A percentile compares a stretch with the other conserved stretches of the same genome.
These are phyloP conservation scores for Isatis lusitanica DNA, from an alignment of 441 rosid species.

Conservation along the genomic window DNA sequence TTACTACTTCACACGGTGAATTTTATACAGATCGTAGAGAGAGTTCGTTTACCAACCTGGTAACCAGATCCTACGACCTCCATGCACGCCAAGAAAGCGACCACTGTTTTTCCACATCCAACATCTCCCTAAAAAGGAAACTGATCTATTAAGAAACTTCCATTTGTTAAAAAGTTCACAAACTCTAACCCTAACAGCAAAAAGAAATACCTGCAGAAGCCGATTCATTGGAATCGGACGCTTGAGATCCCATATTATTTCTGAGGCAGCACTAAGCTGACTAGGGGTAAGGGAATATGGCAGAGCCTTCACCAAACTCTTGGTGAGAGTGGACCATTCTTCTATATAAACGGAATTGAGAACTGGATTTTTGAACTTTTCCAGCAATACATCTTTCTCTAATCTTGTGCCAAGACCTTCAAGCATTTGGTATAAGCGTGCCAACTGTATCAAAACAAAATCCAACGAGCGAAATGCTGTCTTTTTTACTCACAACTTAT, in stretches of 20 bases:
- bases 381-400: slow-evolving; percentile 82
- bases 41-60: slow-evolving; percentile 61
- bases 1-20: background rate
- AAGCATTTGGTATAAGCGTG: slow-evolving; percentile 89
- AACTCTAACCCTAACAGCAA: background rate
- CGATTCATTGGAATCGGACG: slow-evolving; percentile 91
- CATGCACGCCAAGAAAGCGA: slow-evolving; percentile 96
- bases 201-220: slow-evolving; percentile 73
- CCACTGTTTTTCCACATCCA: slow-evolving; percentile 97
- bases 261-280: slow-evolving; percentile 86
- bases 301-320: slow-evolving; percentile 69
- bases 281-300: slow-evolving; percentile 92
- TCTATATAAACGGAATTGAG: slow-evolving; percentile 56
- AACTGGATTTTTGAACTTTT: slow-evolving; percentile 72
- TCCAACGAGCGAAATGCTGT: background rate
- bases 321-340: slow-evolving; percentile 79
- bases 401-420: slow-evolving; percentile 76
- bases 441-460: slow-evolving; percentile 61
- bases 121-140: slow-evolving; percentile 78
- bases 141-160: background rate
- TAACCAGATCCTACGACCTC: slow-evolving; percentile 91
- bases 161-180: background rate
- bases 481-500: background rate
- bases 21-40: background rate
- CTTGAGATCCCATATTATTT: slow-evolving; percentile 95